These are phyloP conservation scores for Chamaenerion angustifolium DNA, from an alignment of 345 rosid species.

Conservation along the genomic window DNA sequence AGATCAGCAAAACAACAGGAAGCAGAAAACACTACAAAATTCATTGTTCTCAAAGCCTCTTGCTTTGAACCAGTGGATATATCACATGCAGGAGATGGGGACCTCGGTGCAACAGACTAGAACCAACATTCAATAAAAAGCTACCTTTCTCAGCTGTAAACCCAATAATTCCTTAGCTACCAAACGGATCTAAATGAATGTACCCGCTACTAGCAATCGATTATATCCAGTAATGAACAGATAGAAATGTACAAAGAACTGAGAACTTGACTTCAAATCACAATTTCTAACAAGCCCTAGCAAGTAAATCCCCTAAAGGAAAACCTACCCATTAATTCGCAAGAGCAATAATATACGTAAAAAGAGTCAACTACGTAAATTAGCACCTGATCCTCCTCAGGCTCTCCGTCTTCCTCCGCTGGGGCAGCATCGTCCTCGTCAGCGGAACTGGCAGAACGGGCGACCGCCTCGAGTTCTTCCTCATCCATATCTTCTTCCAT, in stretches of 20 bases:
- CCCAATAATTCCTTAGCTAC: background rate
- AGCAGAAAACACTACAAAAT: too few species aligned
- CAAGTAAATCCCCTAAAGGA: background rate
- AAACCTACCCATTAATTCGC: background rate
- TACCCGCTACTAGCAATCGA: too few species aligned
- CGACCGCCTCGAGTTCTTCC: conserved; percentile 95
- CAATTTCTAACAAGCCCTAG: background rate
- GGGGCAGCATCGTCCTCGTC: conserved; percentile 22
- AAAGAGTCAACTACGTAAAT: background rate
- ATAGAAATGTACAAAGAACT: too few species aligned
- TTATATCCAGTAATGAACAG: too few species aligned
- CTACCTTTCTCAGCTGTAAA: background rate
- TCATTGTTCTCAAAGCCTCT: too few species aligned
- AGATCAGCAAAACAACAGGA: too few species aligned
- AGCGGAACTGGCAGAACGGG: conserved; percentile 68
- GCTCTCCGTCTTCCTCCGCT: conserved; percentile 13
- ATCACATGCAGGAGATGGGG: too few species aligned
- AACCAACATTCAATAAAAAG: background rate
- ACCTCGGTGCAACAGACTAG: too few species aligned
- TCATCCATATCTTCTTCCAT: conserved; percentile 63
- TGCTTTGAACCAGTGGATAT: too few species aligned
- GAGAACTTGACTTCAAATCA: too few species aligned
- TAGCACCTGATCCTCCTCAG: conserved; percentile 24
- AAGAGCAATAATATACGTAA: background rate
- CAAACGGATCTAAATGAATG: too few species aligned